Base-by-base conservation (phyloP, 2,329 filamentous ascomycete species). In the Colletotrichum tofieldiae region DNA sequence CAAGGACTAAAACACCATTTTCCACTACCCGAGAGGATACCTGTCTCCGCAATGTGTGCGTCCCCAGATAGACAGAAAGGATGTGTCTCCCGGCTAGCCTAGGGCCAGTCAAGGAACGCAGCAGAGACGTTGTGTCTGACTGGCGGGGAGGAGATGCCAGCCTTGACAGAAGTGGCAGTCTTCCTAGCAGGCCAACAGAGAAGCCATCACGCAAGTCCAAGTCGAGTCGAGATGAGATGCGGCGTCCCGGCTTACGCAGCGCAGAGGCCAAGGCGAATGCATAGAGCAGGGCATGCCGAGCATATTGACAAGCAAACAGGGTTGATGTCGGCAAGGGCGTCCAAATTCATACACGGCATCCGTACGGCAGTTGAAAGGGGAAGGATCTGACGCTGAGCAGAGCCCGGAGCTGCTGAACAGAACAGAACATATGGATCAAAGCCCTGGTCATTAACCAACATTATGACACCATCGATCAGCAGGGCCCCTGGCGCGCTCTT, bases 1-100 rank as follows among this genome's bases (percentile, higher is more conserved):
- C 7, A 29, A 58, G 55, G 37, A 63, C 69, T 64, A 72, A 64
- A 69, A 59, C 65, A 59, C 43, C 45, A 59, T 35, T 59, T 54
- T 41, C 62, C 59, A 41, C 68, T n/a, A 39, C 41, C 52, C 37
- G 20, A 55, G 62, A 60, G 47, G 54, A 54, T 51, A 39, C 35
- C 43, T 26, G 26, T 59, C 32, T 51, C 64, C 41, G 35, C 16
- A 9, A 37, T 62, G 51, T 67, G 56, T 49, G 51, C 20, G 41
- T 55, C 64, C 68, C 64, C 56, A 51, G 56, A 62, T 67, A 56
- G 56, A 62, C 35, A 20, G 55, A 54, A 39, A 47, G 39, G 47
- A 49, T 61, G 59, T 41, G 45, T 39, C 54, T 43, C 35, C 29
- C 47, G 23, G 52, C 14, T 14, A 26, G 41, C 35, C 41, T 29